These are phyloP conservation scores for Phytopythium oedochilum DNA, from an alignment of 352 stramenopile species.

Conservation along the genomic window DNA sequence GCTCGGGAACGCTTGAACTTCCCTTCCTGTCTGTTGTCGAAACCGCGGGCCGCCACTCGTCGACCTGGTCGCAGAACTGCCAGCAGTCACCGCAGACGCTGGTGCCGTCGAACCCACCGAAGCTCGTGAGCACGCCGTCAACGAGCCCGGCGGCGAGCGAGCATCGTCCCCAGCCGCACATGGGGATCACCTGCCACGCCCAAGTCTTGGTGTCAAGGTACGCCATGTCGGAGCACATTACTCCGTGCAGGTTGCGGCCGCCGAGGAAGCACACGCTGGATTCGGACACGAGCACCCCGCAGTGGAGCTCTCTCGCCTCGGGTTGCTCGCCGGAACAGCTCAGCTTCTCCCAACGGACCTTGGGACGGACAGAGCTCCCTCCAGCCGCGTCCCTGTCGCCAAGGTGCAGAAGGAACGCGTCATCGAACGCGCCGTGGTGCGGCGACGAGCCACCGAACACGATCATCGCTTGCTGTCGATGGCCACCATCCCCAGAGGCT, in stretches of 20 bases:
- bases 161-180: slow-evolving; percentile 56
- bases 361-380: not conserved
- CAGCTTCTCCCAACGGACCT: slow-evolving; percentile 27
- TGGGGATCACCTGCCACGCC: slow-evolving; percentile 46
- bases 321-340: slow-evolving; percentile 18
- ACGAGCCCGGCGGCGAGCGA: slow-evolving; percentile 30
- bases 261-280: slow-evolving; percentile 36
- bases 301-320: slow-evolving; percentile 49
- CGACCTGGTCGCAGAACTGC: slow-evolving; percentile 36
- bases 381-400: not conserved
- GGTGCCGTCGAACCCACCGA: slow-evolving; percentile 49
- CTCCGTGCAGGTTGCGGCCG: slow-evolving; percentile 42
- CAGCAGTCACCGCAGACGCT: slow-evolving; percentile 43
- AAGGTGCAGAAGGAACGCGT: slow-evolving; percentile 44
- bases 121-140: slow-evolving; percentile 27
- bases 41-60: slow-evolving; percentile 21
- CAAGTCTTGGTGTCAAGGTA: slow-evolving; percentile 30
- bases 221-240: slow-evolving; percentile 55
- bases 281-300: slow-evolving; percentile 11
- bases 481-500: not conserved
- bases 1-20: slow-evolving; percentile 9
- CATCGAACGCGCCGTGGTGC: slow-evolving; percentile 37
- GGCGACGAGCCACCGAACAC: slow-evolving; percentile 63
- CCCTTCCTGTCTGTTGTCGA: not conserved
- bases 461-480: slow-evolving; percentile 25